phyloP scores from a whole-genome alignment of 2,329 filamentous ascomycete genomes.

The Nothopassalora personata region DNA sequence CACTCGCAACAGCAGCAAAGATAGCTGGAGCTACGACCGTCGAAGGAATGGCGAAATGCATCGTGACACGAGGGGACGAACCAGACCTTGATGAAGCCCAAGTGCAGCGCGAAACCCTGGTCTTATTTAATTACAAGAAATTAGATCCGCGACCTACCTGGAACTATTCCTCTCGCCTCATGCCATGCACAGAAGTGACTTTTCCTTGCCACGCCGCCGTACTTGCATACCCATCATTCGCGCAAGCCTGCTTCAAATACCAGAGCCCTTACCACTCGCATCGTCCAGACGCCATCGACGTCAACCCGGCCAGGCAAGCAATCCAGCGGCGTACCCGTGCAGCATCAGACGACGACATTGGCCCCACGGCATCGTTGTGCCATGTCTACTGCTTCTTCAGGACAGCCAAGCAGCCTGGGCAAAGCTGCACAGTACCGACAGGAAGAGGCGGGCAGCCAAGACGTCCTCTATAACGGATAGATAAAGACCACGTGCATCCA shows the following conservation, averaged over 20 bases:
- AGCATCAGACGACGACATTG: neutral
- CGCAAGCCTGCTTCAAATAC: neutral
- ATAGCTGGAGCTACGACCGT: slow-evolving; percentile 7
- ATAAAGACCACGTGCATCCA: neutral
- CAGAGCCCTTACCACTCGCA: neutral
- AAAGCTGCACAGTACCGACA: neutral
- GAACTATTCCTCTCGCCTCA: neutral
- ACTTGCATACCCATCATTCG: neutral
- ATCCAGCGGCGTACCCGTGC: neutral
- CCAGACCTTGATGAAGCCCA: slow-evolving; percentile 16
- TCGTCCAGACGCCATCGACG: neutral
- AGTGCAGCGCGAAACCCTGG: neutral
- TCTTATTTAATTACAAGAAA: neutral
- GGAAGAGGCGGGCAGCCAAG: neutral
- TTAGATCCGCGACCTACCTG: neutral
- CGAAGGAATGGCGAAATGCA: slow-evolving; percentile 10
- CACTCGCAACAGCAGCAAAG: slow-evolving; percentile 22
- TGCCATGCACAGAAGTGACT: too few species aligned
- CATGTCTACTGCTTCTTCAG: neutral
- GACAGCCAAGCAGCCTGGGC: neutral
- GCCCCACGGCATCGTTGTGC: neutral
- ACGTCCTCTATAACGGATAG: neutral
- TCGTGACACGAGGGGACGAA: slow-evolving; percentile 7
- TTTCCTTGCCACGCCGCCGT: neutral
- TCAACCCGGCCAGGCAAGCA: neutral